Conservation (phyloP, 2,329 filamentous ascomycete species). For the Aureobasidium sp. region DNA sequence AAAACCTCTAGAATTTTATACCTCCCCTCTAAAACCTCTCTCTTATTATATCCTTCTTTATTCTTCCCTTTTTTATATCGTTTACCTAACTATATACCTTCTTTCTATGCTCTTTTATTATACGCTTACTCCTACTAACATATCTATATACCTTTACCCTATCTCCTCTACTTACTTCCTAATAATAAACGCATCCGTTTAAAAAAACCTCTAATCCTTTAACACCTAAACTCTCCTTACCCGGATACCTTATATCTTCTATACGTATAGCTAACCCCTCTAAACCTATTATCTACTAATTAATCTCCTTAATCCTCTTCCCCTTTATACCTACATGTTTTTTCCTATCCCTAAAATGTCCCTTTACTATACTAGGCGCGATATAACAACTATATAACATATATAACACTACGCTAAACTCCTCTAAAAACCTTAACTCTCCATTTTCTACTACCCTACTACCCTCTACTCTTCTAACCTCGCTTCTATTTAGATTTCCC, state of each 20-base stretch:
- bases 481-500: background rate
- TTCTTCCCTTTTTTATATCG: background rate
- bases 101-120: background rate
- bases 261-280: background rate
- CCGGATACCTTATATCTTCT: background rate
- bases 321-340: background rate
- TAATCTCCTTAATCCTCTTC: background rate
- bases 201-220: background rate
- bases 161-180: background rate
- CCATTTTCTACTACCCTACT: background rate
- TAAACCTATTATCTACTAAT: background rate
- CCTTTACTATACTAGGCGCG: background rate
- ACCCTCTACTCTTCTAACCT: background rate
- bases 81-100: background rate
- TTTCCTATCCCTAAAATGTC: background rate
- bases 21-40: background rate
- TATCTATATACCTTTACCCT: background rate
- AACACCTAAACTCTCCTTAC: background rate
- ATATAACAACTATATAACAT: background rate
- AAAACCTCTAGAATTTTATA: background rate
- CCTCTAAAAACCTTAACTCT: background rate
- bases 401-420: background rate
- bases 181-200: background rate
- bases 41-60: background rate
- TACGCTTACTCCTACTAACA: background rate